Evolutionary conservation across 148 eudicot species (phyloP).

Genomic region (Cornus florida): DNA sequence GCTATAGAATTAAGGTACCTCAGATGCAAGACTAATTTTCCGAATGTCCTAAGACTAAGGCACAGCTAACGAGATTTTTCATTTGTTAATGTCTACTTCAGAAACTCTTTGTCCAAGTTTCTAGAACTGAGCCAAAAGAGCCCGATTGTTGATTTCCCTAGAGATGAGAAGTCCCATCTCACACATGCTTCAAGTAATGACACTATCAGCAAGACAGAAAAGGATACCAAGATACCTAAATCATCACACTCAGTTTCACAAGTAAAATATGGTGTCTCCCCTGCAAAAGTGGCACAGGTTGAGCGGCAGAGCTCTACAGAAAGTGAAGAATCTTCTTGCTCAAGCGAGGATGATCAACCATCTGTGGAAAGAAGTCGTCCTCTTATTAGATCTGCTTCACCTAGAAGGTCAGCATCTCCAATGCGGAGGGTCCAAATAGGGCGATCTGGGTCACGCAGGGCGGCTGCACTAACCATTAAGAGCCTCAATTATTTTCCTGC

Average conservation of each 20-base stretch:
- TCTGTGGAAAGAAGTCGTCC: slow-evolving; percentile 82
- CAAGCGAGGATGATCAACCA: slow-evolving; percentile 74
- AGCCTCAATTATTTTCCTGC: slow-evolving; percentile 69
- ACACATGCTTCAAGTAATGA: slow-evolving; percentile 31
- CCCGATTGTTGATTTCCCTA: slow-evolving; percentile 22
- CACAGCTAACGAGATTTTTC: not conserved
- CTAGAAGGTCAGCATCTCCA: slow-evolving; percentile 97
- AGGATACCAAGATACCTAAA: slow-evolving; percentile 18
- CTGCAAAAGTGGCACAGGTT: slow-evolving; percentile 81
- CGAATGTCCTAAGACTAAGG: not conserved
- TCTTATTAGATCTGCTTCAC: slow-evolving; percentile 73
- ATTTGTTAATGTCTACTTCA: slow-evolving; percentile 29
- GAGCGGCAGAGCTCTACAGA: slow-evolving; percentile 72
- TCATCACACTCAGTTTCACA: slow-evolving; percentile 35
- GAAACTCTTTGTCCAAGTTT: slow-evolving; percentile 56
- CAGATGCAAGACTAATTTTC: not conserved
- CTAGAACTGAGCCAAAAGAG: slow-evolving; percentile 40
- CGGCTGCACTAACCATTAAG: slow-evolving; percentile 78
- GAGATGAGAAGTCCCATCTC: slow-evolving; percentile 21
- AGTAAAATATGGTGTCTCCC: slow-evolving; percentile 76
- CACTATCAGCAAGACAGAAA: slow-evolving; percentile 29
- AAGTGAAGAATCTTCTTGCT: slow-evolving; percentile 62
- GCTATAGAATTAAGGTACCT: slow-evolving; percentile 60
- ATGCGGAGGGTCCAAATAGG: slow-evolving; percentile 96
- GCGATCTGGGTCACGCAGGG: slow-evolving; percentile 77